Percentiles rank a stretch among this genome's conserved stretches.
These are phyloP conservation scores for Lactifluus piperatus DNA, from an alignment of 768 basidiomycete genomes.

Conservation along the genomic window DNA sequence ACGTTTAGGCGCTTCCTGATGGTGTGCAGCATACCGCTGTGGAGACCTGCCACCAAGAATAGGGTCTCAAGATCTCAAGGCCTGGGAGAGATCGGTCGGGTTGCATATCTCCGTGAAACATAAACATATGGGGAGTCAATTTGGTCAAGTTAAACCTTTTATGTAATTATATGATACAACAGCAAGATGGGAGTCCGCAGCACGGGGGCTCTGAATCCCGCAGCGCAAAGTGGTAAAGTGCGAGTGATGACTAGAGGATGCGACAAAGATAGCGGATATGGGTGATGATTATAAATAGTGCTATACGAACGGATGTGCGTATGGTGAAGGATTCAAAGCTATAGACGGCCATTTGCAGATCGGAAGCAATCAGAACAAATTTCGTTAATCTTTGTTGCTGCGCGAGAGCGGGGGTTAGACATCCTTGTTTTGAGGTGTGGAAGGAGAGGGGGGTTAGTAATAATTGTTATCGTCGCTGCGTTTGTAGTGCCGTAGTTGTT, in stretches of 20 bases:
- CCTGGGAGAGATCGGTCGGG: conserved; percentile 5
- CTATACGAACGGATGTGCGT: conserved; percentile 12
- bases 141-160: conserved; percentile 1
- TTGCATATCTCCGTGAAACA: not conserved
- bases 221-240: not conserved
- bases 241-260: not conserved
- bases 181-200: not conserved
- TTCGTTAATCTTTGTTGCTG: not conserved
- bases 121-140: conserved; percentile 1
- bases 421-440: not conserved
- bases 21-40: not conserved
- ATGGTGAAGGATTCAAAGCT: conserved; percentile 1
- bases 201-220: not conserved
- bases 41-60: not conserved
- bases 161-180: conserved; percentile 7
- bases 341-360: not conserved
- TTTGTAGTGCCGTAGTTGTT: not conserved
- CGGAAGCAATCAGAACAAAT: not conserved
- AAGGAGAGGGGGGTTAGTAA: not conserved
- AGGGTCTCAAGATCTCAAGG: not conserved
- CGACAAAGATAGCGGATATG: conserved; percentile 6
- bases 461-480: conserved; percentile 7
- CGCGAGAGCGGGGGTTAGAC: not conserved
- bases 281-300: conserved; percentile 17
- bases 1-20: not conserved